Evolutionary conservation across 2,329 filamentous ascomycete species (phyloP), one percentile per base, ranked within the genome.

Genomic region (Massarina eburnea): DNA sequence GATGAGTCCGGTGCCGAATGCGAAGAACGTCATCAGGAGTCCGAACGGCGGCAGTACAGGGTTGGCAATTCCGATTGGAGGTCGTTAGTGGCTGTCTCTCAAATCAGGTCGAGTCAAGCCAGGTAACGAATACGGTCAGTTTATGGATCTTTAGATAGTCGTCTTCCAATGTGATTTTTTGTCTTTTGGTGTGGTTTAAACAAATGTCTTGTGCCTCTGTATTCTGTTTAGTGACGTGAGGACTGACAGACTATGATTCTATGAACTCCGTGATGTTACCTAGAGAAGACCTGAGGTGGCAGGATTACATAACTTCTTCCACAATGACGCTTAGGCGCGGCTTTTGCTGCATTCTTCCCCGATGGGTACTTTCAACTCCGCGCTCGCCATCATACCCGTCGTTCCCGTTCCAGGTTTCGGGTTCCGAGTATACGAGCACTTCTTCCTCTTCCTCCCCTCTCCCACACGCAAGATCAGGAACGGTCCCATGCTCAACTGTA

Each of bases 11-110:
- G 54, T 68, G 32, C 66, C 64, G 24, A 61, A 55, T 22, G 39
- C 60, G 33, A 70, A 68, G 45, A 59, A 63, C 7, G 52, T 68
- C 49, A 62, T 67, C n/a, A 59, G 66, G 41, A 67, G 59, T 51
- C 39, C 61, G 17, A 66, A 62, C 15, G 45, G 48, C 39, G 63
- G 63, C 7, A 68, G 61, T 47, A 53, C 46, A n/a, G 57, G 57
- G 10, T 38, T 67, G 45, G 59, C 63, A 52, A 66, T 58, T 59
- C 62, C 63, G 38, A 61, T 67, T 46, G 60, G 52, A 32, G 54
- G 61, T 44, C 45, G 43, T 46, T 43, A 45, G 27, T 10, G 20
- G 32, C 20, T 21, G 35, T 14, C n/a, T n/a, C n/a, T n/a, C n/a
- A n/a, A n/a, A n/a, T n/a, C n/a, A n/a, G n/a, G n/a, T 19, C n/a